These are phyloP conservation scores for Nemophila menziesii DNA, from an alignment of 257 asterid genomes.

Conservation along the genomic window DNA sequence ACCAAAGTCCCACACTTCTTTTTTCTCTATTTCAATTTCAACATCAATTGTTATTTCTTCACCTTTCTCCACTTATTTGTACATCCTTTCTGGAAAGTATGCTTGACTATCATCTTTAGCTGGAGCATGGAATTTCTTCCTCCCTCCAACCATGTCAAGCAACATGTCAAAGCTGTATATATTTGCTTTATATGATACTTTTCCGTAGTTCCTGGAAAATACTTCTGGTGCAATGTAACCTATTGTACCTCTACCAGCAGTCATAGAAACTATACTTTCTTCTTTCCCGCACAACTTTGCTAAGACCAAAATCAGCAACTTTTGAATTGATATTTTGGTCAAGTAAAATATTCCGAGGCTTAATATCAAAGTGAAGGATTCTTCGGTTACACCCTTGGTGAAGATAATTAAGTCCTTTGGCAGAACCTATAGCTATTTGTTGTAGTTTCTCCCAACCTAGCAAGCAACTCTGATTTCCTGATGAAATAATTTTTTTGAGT, in stretches of 20 bases:
- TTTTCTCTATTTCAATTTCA: constrained; percentile 27
- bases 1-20: constrained; percentile 58
- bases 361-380: constrained; percentile 8
- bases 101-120: background rate
- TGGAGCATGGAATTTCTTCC: background rate
- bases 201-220: constrained; percentile 9
- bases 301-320: constrained; percentile 5
- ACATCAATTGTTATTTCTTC: constrained; percentile 1
- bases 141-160: constrained; percentile 1
- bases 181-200: constrained; percentile 9
- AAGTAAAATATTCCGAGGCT: constrained; percentile 5
- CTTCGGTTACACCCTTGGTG: constrained; percentile 36
- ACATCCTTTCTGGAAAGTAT: constrained; percentile 7
- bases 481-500: constrained; percentile 37
- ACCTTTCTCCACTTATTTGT: constrained; percentile 2
- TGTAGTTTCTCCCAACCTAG: constrained; percentile 55
- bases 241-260: constrained; percentile 5
- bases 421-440: constrained; percentile 39
- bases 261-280: background rate
- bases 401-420: constrained; percentile 58
- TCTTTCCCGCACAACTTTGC: constrained; percentile 8
- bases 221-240: constrained; percentile 9
- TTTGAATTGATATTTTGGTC: constrained; percentile 5
- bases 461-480: constrained; percentile 27
- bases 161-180: constrained; percentile 10